phyloP scores from a whole-genome alignment of 1,139 yeast genomes.

The Debaryomyces nepalensis region DNA sequence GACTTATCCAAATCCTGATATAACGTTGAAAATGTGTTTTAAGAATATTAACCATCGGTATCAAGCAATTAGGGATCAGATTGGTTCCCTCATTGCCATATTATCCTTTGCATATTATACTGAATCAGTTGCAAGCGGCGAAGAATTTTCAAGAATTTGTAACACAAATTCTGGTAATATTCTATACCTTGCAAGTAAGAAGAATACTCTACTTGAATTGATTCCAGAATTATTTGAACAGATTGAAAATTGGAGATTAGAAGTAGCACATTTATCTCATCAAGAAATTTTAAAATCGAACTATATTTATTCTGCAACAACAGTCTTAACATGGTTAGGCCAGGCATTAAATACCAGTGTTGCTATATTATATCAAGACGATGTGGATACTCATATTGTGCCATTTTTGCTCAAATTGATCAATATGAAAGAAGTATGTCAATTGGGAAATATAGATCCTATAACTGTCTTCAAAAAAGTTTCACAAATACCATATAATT shows the following conservation, averaged over 20 bases:
- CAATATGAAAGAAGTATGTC: conserved; percentile 80
- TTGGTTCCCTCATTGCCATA: conserved; percentile 67
- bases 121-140: conserved; percentile 51
- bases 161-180: conserved; percentile 32
- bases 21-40: conserved; percentile 52
- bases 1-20: conserved; percentile 58
- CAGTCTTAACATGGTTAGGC: conserved; percentile 47
- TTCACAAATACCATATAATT: conserved; percentile 62
- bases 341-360: conserved; percentile 48
- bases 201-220: conserved; percentile 28
- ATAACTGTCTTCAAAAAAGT: conserved; percentile 55
- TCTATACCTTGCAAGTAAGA: conserved; percentile 26
- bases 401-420: conserved; percentile 75
- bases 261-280: conserved; percentile 39
- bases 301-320: conserved; percentile 53
- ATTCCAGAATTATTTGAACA: conserved; percentile 44
- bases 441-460: conserved; percentile 68
- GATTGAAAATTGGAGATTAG: conserved; percentile 49
- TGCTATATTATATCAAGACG: conserved; percentile 43
- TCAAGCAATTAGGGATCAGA: conserved; percentile 72
- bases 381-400: conserved; percentile 51
- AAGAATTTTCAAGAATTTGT: conserved; percentile 47
- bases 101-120: conserved; percentile 57
- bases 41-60: conserved; percentile 64
- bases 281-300: conserved; percentile 52